Base-by-base conservation (phyloP, 148 eudicot species). In the Rhododendron ferrugineum region DNA sequence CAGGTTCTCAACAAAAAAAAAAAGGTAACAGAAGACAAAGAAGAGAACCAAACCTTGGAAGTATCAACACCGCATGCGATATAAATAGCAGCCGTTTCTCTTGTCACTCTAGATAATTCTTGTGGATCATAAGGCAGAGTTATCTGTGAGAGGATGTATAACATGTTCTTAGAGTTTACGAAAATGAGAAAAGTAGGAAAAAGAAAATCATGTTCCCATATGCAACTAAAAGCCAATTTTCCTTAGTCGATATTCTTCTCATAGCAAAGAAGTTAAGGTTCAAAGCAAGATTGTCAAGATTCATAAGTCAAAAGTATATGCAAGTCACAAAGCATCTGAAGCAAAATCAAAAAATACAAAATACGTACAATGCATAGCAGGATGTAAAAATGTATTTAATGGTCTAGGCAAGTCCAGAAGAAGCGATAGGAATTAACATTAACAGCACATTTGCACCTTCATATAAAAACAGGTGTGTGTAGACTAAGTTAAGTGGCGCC, bases 51-150 rank as follows among this genome's bases (percentile, higher is more conserved):
- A 84, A 96, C 99, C 98, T 95, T 95, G 82, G 98, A 90, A 50
- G 94, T 88, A 84, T 97, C 98, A 72, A 97, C 88, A 36, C 99
- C 99, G 85, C 99, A 95, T 46, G 99, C 98, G 91, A 97, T 89
- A 89, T 95, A 97, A 84, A 93, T 89, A 37, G 99, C 99, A 81
- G 99, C 98, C 62, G 98, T 95, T 84, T 93, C 98, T 92, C 88
- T 92, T 73, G 99, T 95, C 68, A 94, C 93, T 90, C 87, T 94
- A 11, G 94, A 91, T 85, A 97, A 89, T 85, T 95, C 92, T 80
- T 87, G 92, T 85, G 94, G 60, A 62, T 97, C 99, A 89, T 97
- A 93, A 4, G 98, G 99, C 86, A 93, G 88, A 32, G 99, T 97
- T 91, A 97, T 95, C 99, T 97, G 94, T 85, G 85, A 88, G 62